Evolutionary conservation across 495 filamentous ascomycete genomes (phyloP), one percentile per base, ranked within the genome.

Genomic region (Aspergillus hancockii): DNA sequence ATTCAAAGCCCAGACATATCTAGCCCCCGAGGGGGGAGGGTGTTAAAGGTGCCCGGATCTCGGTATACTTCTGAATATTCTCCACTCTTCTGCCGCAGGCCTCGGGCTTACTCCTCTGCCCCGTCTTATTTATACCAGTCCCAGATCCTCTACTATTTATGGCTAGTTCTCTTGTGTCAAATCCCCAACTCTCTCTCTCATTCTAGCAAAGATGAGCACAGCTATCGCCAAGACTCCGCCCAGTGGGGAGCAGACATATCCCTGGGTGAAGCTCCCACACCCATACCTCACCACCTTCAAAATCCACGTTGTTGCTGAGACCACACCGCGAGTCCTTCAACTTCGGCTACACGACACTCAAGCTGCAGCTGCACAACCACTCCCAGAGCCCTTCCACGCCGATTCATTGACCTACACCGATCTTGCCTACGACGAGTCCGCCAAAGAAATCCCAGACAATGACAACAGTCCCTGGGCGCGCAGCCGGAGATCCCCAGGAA

Each of bases 391-490:
- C 8, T 53, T 78, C 16, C 73, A 79, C 55, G 54, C 53, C 30
- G 66, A 71, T 25, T 63, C 68, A 0, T 60, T 76, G 6, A 71
- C 67, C 40, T 78, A 68, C 67, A 62, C 57, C 10, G 74, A 76
- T 9, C 56, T 79, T 23, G 52, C 58, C 6, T 62, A 60, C 22
- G 30, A 63, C 14, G 52, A 59, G 1, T 60, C 64, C 21, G 54
- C 65, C 6, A 54, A 68, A 31, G 41, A 62, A 6, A 71, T 73
- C 12, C 71, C 73, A 9, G 30, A 59, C 14, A 62, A 62, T n/a
- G 70, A 81, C 54, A 81, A 81, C 65, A 78, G 69, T 19, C 64
- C 75, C 6, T 81, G 78, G 77, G 79, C 73, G 6, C 68, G 79
- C 16, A 73, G 71, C 28, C 71, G 69, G 46, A 66, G 79, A 38